Conservation (phyloP, 2,329 filamentous ascomycete genomes). For the Metarhizium robertsii region DNA sequence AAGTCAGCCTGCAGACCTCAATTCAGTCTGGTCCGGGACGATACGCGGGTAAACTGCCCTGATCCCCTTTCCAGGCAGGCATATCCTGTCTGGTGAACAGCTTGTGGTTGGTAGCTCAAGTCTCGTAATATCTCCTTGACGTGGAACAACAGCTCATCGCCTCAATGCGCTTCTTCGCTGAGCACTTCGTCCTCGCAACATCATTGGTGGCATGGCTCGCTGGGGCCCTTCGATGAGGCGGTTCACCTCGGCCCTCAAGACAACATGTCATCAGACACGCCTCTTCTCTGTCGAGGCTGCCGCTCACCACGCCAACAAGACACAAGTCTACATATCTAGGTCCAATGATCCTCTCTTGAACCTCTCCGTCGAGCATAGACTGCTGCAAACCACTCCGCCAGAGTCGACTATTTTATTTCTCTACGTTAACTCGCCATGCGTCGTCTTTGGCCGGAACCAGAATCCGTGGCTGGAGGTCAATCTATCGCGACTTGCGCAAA, state of each 20-base stretch:
- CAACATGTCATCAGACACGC: conserved; percentile 2
- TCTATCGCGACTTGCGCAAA: conserved; percentile 45
- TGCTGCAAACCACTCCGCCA: conserved; percentile 64
- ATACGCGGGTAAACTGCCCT: too few relatives aligned
- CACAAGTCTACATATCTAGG: conserved; percentile 63
- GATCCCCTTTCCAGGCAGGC: too few relatives aligned
- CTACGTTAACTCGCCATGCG: conserved; percentile 77
- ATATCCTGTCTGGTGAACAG: too few relatives aligned
- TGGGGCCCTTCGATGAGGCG: conserved; percentile 6
- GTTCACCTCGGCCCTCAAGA: conserved; percentile 5
- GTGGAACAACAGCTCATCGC: neutral
- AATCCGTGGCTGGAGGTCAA: conserved; percentile 95
- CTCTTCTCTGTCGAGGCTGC: conserved; percentile 28
- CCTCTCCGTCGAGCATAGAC: conserved; percentile 85
- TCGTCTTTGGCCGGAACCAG: conserved; percentile 92
- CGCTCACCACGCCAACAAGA: conserved; percentile 32
- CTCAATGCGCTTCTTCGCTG: neutral
- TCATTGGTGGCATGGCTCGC: neutral
- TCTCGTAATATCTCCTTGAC: neutral
- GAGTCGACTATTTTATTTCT: conserved; percentile 74
- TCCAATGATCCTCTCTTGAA: conserved; percentile 75
- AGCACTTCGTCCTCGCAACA: neutral
- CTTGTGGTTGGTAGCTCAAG: neutral
- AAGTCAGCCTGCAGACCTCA: too few relatives aligned
- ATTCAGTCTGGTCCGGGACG: too few relatives aligned